phyloP scores from a whole-genome alignment of 176 grass and related monocot genomes.

The Triticum dicoccoides region DNA sequence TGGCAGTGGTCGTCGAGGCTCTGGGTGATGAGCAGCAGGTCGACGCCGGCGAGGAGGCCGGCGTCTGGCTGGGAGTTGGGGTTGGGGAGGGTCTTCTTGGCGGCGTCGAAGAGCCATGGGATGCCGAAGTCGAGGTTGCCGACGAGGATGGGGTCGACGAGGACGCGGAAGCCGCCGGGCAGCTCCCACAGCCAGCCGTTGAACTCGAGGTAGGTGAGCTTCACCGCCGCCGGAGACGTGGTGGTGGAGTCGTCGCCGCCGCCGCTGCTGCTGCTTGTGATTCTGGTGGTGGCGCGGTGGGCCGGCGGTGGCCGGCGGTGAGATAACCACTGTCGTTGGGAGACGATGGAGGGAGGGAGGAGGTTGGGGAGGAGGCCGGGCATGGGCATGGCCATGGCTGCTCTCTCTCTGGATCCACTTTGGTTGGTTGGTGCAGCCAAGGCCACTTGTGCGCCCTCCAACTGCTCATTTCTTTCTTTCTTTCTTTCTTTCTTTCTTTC shows the following conservation, averaged over 20 bases:
- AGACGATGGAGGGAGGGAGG: background rate
- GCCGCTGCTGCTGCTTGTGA: background rate
- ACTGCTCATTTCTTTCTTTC: too few species aligned
- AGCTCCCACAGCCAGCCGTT: constrained; percentile 96
- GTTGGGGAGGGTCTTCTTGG: constrained; percentile 50
- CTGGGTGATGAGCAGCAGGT: constrained; percentile 89
- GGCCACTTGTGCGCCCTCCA: too few species aligned
- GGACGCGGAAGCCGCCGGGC: constrained; percentile 41
- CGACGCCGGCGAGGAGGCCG: background rate
- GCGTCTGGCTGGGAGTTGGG: too few species aligned
- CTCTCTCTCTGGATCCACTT: too few species aligned
- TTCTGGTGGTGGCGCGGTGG: background rate
- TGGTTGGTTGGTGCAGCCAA: too few species aligned
- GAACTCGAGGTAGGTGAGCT: constrained; percentile 45
- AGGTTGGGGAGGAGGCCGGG: background rate
- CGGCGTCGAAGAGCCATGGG: constrained; percentile 82
- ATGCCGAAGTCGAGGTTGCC: constrained; percentile 66
- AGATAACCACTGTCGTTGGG: background rate
- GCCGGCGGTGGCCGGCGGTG: background rate
- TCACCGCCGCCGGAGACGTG: background rate
- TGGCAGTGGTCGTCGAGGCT: constrained; percentile 98
- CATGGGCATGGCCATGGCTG: background rate
- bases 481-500: too few species aligned
- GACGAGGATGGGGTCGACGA: constrained; percentile 65
- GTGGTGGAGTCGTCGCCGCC: too few species aligned